A percentile compares a stretch with the other conserved stretches of the same genome.
Evolutionary conservation across 441 rosid genomes (phyloP).

Genomic region (Populus hybrid): DNA sequence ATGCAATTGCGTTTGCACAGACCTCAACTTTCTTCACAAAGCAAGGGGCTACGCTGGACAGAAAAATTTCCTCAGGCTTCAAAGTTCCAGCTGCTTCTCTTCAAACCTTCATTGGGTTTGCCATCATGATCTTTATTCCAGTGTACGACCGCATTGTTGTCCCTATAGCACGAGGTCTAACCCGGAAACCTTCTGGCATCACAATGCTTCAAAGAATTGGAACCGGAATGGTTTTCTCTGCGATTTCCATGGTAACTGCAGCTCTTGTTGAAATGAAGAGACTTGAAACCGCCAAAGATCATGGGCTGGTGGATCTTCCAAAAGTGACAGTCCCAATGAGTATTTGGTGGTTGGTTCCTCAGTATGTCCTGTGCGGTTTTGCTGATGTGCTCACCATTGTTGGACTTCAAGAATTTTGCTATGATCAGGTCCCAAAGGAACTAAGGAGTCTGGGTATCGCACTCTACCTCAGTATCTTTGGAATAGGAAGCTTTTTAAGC

Average conservation of each 20-base stretch:
- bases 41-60: conserved; percentile 61
- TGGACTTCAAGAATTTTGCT: conserved; percentile 68
- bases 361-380: conserved; percentile 42
- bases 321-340: conserved; percentile 46
- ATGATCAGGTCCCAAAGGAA: conserved; percentile 56
- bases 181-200: conserved; percentile 29
- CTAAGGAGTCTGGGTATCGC: conserved; percentile 53
- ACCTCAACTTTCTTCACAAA: conserved; percentile 57
- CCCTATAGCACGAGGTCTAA: conserved; percentile 37
- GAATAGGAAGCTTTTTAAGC: conserved; percentile 56
- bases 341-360: conserved; percentile 65
- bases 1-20: conserved; percentile 36
- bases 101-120: conserved; percentile 43
- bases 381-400: conserved; percentile 44
- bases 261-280: conserved; percentile 57
- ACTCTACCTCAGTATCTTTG: conserved; percentile 49
- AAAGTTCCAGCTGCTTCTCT: conserved; percentile 54
- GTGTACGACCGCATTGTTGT: conserved; percentile 49
- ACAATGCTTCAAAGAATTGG: conserved; percentile 39
- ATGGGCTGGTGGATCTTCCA: conserved; percentile 43
- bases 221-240: conserved; percentile 40
- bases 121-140: conserved; percentile 41
- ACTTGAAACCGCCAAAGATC: conserved; percentile 39
- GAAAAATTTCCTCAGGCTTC: conserved; percentile 37
- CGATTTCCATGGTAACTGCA: conserved; percentile 37